A percentile compares a stretch with the other conserved stretches of the same genome.
These are phyloP conservation scores for Globisporangium polare DNA, from an alignment of 352 stramenopile species.

Conservation along the genomic window DNA sequence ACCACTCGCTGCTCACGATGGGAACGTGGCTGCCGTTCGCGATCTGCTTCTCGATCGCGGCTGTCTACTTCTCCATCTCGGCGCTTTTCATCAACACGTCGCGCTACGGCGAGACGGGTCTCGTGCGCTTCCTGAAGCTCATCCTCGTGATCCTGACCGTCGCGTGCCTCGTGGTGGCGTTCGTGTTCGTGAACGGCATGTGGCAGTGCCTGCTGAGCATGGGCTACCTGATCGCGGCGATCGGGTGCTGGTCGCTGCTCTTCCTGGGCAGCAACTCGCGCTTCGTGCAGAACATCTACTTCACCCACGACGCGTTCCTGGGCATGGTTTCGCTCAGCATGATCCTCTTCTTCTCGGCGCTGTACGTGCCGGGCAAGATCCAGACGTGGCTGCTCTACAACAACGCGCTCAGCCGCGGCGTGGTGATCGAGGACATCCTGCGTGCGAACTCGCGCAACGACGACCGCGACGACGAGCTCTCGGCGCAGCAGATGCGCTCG, in stretches of 20 bases:
- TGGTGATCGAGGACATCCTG: slow-evolving; percentile 97
- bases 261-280: slow-evolving; percentile 87
- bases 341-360: slow-evolving; percentile 89
- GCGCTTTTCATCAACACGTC: slow-evolving; percentile 56
- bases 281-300: slow-evolving; percentile 91
- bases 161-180: slow-evolving; percentile 65
- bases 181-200: slow-evolving; percentile 77
- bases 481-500: slow-evolving; percentile 66
- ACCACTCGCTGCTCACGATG: slow-evolving; percentile 57
- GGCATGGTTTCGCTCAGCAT: slow-evolving; percentile 91
- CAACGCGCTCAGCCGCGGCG: slow-evolving; percentile 94
- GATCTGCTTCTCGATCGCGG: slow-evolving; percentile 48
- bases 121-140: slow-evolving; percentile 71
- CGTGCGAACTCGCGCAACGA: slow-evolving; percentile 63
- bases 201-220: slow-evolving; percentile 88
- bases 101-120: slow-evolving; percentile 48
- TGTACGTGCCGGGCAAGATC: slow-evolving; percentile 88
- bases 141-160: slow-evolving; percentile 74
- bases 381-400: slow-evolving; percentile 98
- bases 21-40: slow-evolving; percentile 54
- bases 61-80: slow-evolving; percentile 64
- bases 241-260: slow-evolving; percentile 81
- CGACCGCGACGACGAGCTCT: slow-evolving; percentile 68
- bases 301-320: slow-evolving; percentile 93
- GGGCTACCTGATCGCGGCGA: slow-evolving; percentile 91